Evolutionary conservation across 495 filamentous ascomycete genomes (phyloP).

Genomic region (Trichoderma parareesei): DNA sequence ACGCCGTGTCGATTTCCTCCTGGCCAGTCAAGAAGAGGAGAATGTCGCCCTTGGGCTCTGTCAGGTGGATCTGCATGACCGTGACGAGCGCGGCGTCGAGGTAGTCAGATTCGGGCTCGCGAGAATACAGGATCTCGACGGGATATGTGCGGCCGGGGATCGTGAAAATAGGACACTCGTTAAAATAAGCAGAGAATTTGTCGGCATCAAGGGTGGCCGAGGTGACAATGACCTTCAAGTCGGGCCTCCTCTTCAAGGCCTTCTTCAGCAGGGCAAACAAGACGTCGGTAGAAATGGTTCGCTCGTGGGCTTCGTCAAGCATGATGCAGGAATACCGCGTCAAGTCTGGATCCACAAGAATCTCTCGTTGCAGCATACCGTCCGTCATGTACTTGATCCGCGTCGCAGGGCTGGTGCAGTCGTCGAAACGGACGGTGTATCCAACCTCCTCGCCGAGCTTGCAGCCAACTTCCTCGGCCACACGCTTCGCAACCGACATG

Average conservation of each 20-base stretch:
- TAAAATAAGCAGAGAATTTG: constrained; percentile 94
- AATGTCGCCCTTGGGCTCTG: constrained; percentile 85
- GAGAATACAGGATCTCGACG: constrained; percentile 88
- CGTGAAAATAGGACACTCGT: constrained; percentile 88
- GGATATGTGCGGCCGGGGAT: constrained; percentile 94
- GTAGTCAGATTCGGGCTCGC: constrained; percentile 93
- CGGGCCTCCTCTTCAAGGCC: constrained; percentile 73
- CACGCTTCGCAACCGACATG: constrained; percentile 94
- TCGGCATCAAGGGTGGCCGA: constrained; percentile 95
- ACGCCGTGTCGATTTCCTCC: constrained; percentile 94
- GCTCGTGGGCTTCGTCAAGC: constrained; percentile 96
- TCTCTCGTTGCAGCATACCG: constrained; percentile 94
- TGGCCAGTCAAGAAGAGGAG: constrained; percentile 93
- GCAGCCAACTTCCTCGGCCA: constrained; percentile 93
- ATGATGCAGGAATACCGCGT: constrained; percentile 92
- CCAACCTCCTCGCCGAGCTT: constrained; percentile 86
- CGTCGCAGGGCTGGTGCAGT: constrained; percentile 80
- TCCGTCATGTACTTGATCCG: constrained; percentile 99
- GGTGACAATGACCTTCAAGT: constrained; percentile 92
- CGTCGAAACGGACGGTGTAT: constrained; percentile 97
- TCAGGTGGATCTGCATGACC: constrained; percentile 96
- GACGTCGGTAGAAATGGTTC: constrained; percentile 93
- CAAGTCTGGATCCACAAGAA: constrained; percentile 80
- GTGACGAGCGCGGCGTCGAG: constrained; percentile 91
- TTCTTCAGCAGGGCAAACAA: constrained; percentile 93